Conservation (phyloP, 139 green algal species). For the Astrephomene gubernaculifera region DNA sequence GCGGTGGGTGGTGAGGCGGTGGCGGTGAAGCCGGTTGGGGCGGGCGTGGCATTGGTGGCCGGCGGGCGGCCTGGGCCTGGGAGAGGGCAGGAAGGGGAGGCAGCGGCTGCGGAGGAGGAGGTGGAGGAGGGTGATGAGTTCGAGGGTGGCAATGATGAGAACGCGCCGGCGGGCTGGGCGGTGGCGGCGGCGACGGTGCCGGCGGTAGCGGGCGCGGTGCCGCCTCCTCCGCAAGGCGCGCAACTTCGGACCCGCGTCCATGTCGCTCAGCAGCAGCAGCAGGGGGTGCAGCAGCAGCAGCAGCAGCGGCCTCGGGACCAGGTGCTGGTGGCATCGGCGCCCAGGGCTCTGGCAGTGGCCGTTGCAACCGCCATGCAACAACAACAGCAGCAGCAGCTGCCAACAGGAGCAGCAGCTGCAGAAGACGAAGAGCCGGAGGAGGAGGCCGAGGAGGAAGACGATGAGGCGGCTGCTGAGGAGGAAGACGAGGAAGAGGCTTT, state of each 20-base stretch:
- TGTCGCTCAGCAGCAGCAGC: background rate
- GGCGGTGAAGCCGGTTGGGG: background rate
- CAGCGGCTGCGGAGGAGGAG: background rate
- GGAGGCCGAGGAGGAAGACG: conserved; percentile 26
- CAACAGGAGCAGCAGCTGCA: background rate
- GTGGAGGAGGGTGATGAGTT: background rate
- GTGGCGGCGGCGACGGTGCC: background rate
- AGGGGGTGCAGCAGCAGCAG: background rate
- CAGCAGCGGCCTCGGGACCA: background rate
- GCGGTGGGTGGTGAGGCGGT: background rate
- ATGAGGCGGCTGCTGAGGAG: no score
- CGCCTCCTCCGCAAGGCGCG: background rate
- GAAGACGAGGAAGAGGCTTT: conserved; percentile 23
- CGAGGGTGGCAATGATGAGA: conserved; percentile 32
- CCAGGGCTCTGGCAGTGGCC: background rate
- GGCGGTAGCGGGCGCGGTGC: background rate
- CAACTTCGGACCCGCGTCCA: background rate
- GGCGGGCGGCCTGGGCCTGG: no score
- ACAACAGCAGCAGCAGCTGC: background rate
- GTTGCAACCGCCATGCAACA: background rate
- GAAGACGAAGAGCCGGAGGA: background rate
- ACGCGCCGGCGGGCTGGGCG: background rate
- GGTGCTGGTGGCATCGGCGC: conserved; percentile 36
- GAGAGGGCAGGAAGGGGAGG: no score
- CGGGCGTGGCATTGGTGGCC: no score